phyloP scores from a whole-genome alignment of 2,329 filamentous ascomycete genomes.

The Fusarium keratoplasticum region DNA sequence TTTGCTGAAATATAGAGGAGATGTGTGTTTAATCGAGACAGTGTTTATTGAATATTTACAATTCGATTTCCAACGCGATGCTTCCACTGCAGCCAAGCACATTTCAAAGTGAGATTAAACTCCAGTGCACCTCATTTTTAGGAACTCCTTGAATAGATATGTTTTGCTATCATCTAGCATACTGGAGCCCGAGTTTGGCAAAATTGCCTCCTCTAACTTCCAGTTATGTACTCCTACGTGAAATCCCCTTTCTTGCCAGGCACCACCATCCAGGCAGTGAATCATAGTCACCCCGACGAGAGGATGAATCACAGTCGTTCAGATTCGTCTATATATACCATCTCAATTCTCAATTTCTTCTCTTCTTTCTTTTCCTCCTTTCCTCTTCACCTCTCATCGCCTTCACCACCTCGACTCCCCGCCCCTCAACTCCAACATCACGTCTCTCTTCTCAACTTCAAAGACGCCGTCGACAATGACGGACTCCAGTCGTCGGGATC shows the following conservation, averaged over 20 bases:
- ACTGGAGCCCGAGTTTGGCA: neutral
- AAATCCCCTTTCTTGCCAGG: neutral
- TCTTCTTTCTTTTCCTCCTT: neutral
- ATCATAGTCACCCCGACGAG: neutral
- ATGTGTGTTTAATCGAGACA: constrained; percentile 30
- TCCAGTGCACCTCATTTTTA: neutral
- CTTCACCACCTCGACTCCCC: neutral
- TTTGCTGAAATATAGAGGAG: constrained; percentile 27
- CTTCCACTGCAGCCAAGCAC: neutral
- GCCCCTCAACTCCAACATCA: neutral
- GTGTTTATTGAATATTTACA: constrained; percentile 10
- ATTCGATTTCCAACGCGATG: neutral
- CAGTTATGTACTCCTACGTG: neutral
- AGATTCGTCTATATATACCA: neutral
- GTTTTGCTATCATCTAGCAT: neutral
- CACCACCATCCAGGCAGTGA: neutral
- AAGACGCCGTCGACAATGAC: neutral
- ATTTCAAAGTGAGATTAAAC: too few species aligned
- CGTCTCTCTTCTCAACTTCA: neutral
- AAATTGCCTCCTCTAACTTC: neutral
- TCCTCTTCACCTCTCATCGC: neutral
- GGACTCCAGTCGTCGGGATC: too few species aligned
- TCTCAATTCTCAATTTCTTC: neutral
- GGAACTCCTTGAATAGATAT: neutral
- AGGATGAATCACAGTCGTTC: neutral